Evolutionary conservation across 1,284 basidiomycete species (phyloP).

Genomic region (Takashimella koratensis): DNA sequence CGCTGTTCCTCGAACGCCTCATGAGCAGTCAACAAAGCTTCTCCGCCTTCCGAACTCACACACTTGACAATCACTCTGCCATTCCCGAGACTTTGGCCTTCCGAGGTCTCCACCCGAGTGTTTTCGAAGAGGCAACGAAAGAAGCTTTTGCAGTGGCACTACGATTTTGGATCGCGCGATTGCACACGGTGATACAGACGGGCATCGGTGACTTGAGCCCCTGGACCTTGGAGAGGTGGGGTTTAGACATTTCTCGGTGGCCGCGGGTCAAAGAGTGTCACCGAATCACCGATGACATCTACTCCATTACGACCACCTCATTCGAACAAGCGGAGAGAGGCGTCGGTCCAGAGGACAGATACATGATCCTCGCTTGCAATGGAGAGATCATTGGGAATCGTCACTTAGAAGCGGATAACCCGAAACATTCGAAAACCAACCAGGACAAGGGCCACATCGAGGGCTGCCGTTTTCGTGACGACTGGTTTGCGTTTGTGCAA

Average conservation of each 20-base stretch:
- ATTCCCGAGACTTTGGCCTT: conserved; percentile 13
- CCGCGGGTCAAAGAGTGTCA: conserved; percentile 16
- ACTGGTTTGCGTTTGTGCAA: no score
- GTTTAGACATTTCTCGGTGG: conserved; percentile 27
- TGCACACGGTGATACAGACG: conserved; percentile 22
- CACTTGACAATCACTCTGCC: not conserved
- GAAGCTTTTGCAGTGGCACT: conserved; percentile 22
- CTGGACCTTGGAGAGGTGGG: conserved; percentile 30
- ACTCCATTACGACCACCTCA: conserved; percentile 1
- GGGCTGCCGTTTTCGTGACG: no score
- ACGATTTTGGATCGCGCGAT: conserved; percentile 31
- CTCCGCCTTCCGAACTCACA: not conserved
- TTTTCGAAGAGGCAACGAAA: conserved; percentile 9
- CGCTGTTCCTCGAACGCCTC: conserved; percentile 10
- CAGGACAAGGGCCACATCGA: no score
- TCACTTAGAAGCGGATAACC: no score
- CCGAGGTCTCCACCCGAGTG: conserved; percentile 13
- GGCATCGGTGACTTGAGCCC: no score
- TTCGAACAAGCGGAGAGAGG: not conserved
- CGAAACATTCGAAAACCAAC: no score
- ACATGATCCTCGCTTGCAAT: conserved; percentile 15
- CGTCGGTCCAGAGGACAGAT: not conserved
- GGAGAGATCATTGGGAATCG: conserved; percentile 23
- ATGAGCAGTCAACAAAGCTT: not conserved
- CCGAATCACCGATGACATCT: conserved; percentile 17